These are phyloP conservation scores for Fusarium paranaense DNA, from an alignment of 2,329 filamentous ascomycete genomes.

Conservation along the genomic window DNA sequence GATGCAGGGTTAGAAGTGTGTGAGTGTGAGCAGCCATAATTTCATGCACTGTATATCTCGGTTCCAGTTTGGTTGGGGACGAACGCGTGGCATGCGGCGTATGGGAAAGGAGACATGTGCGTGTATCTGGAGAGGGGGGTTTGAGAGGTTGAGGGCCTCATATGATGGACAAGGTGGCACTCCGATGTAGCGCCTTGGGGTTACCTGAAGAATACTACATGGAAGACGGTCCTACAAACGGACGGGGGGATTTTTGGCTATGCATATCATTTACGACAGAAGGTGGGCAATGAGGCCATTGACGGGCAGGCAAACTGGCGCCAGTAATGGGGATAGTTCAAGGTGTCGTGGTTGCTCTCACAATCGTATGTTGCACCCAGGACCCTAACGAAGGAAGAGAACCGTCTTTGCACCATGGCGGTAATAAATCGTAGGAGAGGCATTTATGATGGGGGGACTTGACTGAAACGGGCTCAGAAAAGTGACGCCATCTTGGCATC, in stretches of 20 bases:
- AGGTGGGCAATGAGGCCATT: conserved; percentile 17
- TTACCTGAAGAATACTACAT: conserved; percentile 29
- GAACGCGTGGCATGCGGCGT: conserved; percentile 36
- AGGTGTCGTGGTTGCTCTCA: not conserved
- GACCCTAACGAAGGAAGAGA: not conserved
- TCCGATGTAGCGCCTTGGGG: conserved; percentile 1
- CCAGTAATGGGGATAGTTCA: not conserved
- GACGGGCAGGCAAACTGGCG: not conserved
- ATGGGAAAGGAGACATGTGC: conserved; percentile 5
- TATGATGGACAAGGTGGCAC: conserved; percentile 3
- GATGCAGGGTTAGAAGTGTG: conserved; percentile 3
- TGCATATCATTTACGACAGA: conserved; percentile 1
- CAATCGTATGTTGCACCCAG: not conserved
- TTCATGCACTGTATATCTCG: conserved; percentile 31
- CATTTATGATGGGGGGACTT: not conserved
- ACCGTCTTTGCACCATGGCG: not conserved
- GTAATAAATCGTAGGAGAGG: not conserved
- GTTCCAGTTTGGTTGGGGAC: not conserved
- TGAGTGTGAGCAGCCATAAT: not conserved
- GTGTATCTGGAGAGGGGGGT: not conserved
- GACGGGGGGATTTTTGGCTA: not conserved
- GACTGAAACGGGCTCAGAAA: not conserved
- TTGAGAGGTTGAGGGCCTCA: conserved; percentile 12
- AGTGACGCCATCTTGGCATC: conserved; percentile 6
- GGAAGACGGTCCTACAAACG: not conserved